A percentile compares a stretch with the other conserved stretches of the same genome.
phyloP scores from a whole-genome alignment of 2,329 filamentous ascomycete genomes.

The Fusarium sp. region DNA sequence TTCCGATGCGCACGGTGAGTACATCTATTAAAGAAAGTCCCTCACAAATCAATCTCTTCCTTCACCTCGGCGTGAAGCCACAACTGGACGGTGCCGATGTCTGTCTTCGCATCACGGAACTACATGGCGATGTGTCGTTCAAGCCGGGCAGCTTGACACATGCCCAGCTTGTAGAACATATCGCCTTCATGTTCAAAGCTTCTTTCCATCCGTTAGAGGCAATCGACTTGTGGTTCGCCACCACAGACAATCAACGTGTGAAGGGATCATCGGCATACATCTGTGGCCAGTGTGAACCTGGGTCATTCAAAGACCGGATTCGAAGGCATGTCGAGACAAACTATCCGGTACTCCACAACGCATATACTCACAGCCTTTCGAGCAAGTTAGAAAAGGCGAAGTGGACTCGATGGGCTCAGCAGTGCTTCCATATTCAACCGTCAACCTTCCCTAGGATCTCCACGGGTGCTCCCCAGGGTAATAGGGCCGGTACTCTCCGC shows the following conservation, averaged over 20 bases:
- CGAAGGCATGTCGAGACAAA: neutral
- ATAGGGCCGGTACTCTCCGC: neutral
- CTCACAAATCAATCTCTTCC: neutral
- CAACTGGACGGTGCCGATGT: neutral
- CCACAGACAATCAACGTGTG: neutral
- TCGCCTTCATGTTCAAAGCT: neutral
- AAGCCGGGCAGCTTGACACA: neutral
- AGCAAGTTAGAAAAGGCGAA: no score
- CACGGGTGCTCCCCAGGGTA: neutral
- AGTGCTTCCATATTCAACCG: neutral
- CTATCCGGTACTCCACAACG: neutral
- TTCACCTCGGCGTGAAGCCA: neutral
- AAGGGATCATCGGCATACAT: neutral
- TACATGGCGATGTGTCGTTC: neutral
- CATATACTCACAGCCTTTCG: no score
- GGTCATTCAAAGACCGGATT: neutral
- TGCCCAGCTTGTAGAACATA: neutral
- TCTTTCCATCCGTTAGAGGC: neutral
- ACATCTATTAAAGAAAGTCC: neutral
- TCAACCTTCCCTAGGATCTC: neutral
- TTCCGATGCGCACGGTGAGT: neutral
- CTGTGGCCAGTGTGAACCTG: neutral
- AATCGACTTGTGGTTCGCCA: neutral
- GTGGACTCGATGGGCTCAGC: neutral
- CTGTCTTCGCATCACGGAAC: neutral